Base-by-base conservation (phyloP, 495 filamentous ascomycete species). In the Staphylotrichum tortipilum region DNA sequence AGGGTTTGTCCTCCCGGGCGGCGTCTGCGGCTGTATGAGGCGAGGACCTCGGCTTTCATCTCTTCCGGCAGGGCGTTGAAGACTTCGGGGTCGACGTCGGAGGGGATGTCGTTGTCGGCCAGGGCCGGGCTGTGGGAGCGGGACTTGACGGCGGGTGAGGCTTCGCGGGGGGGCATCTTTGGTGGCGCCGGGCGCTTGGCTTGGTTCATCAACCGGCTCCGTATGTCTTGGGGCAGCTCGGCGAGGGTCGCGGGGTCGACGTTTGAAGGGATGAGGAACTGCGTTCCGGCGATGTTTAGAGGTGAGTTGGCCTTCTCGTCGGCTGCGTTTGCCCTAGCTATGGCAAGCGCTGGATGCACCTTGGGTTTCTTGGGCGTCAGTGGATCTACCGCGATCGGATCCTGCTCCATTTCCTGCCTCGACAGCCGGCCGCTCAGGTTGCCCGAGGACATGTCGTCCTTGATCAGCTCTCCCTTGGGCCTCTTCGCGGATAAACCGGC, bases 181-280 rank as follows among this genome's bases (percentile, higher is more conserved):
- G 53, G 48, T 4, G 41, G 46, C 7, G 46, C 44, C n/a, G 51
- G 58, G 34, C 46, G 59, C 43, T 63, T 67, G 38, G 39, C 58
- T 49, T 71, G 73, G 23, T 49, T 18, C 29, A 80, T 65, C n/a
- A 94, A 75, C 54, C 80, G 85, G 36, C 80, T 80, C 50, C 87
- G 77, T 51, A 95, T 92, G 54, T 92, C 86, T 14, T 71, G 71
- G 3, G 87, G 88, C 3, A 94, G 76, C 58, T 92, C 88, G 1
- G 81, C 82, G 24, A 92, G 67, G 1, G 90, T 81, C 26, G 72
- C 67, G 0, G 82, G 84, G 59, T 96, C 89, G 9, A 85, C 70
- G 54, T 89, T 83, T 4, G 81, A 81, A 3, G 89, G 89, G 57
- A 96, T 67, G 51, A 95, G 79, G 62, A 95, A 95, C 62, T 96